Conservation (phyloP, 164 flowering plant species). For the Magnolia officinalis region DNA sequence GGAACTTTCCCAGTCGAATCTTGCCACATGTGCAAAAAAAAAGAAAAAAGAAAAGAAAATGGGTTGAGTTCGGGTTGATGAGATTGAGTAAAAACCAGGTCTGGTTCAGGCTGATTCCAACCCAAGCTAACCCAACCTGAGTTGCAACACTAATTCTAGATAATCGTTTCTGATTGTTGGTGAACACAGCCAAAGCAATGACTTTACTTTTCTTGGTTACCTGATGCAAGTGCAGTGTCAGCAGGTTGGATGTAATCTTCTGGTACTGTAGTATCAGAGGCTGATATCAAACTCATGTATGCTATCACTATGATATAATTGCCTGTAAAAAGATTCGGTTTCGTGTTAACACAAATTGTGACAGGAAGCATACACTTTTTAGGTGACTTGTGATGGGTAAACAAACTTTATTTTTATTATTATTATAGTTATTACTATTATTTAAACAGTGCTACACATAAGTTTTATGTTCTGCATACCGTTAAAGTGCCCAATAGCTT, state of each 20-base stretch:
- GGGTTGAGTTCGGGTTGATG: no score
- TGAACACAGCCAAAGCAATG: neutral
- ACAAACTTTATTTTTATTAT: no score
- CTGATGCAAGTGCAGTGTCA: constrained; percentile 43
- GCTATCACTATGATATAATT: constrained; percentile 59
- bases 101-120: no score
- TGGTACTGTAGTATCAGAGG: constrained; percentile 33
- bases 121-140: no score
- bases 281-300: constrained; percentile 37
- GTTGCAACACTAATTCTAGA: no score
- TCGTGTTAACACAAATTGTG: constrained; percentile 8
- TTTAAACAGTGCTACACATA: neutral
- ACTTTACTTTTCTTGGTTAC: constrained; percentile 21
- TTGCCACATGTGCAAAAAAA: no score
- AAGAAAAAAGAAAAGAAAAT: no score
- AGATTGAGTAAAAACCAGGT: no score
- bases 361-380: neutral
- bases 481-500: constrained; percentile 73
- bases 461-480: constrained; percentile 33
- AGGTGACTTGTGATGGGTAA: no score
- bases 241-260: constrained; percentile 59
- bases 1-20: no score
- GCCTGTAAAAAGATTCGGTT: constrained; percentile 34
- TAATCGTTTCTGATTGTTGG: no score
- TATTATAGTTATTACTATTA: no score